A percentile compares a stretch with the other conserved stretches of the same genome.
Conservation (phyloP, 805 yeast species). For the Kazachstania viticola region DNA sequence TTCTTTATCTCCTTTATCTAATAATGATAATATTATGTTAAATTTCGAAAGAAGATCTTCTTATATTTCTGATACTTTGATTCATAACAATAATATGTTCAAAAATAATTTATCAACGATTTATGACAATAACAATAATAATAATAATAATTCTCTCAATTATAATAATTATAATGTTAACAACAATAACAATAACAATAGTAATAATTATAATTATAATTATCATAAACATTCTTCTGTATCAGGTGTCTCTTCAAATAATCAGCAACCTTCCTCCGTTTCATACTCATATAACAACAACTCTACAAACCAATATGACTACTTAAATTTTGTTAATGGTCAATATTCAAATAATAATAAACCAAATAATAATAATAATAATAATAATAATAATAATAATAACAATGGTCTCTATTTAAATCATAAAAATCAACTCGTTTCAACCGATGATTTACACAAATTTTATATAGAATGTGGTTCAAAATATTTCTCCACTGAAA, state of each 20-base stretch:
- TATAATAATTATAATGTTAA: neutral
- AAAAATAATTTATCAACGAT: neutral
- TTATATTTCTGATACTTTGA: slow-evolving; percentile 56
- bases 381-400: neutral
- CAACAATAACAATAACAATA: slow-evolving; percentile 36
- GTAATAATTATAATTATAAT: slow-evolving; percentile 40
- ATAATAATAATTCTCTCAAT: no score
- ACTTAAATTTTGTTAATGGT: neutral
- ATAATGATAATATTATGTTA: neutral
- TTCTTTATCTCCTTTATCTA: slow-evolving; percentile 1
- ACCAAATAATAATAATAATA: neutral
- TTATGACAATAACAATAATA: neutral
- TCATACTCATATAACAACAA: no score
- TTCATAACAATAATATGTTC: slow-evolving; percentile 18
- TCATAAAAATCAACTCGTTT: slow-evolving; percentile 42
- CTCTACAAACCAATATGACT: neutral
- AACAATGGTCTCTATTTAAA: slow-evolving; percentile 52
- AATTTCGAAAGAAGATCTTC: slow-evolving; percentile 56
- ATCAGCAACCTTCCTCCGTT: no score
- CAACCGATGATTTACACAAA: slow-evolving; percentile 45
- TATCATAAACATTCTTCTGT: no score
- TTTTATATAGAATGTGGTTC: slow-evolving; percentile 36
- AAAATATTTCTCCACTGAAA: slow-evolving; percentile 43
- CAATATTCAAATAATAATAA: neutral
- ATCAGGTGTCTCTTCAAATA: no score